Conservation (phyloP, 768 basidiomycete species). For the Kwoniella dendrophila region DNA sequence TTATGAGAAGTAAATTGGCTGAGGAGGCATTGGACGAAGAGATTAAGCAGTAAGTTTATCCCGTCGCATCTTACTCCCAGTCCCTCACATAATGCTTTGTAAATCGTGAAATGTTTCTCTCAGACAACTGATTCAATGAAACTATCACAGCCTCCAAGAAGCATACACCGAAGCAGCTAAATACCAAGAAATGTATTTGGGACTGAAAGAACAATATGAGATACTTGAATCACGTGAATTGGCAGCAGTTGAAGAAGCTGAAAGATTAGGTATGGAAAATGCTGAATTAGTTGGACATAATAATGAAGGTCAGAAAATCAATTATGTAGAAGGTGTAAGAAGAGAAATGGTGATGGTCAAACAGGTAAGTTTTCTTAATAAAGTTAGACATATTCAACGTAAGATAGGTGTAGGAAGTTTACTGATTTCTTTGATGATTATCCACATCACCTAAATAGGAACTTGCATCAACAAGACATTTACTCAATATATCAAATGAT, state of each 20-base stretch:
- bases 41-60: constrained; percentile 66
- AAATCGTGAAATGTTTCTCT: background rate
- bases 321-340: constrained; percentile 82
- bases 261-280: constrained; percentile 75
- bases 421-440: too few relatives aligned
- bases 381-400: too few relatives aligned
- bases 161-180: constrained; percentile 67
- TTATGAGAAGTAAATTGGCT: constrained; percentile 59
- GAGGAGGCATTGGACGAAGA: constrained; percentile 72
- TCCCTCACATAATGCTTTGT: background rate
- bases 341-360: constrained; percentile 77
- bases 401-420: too few relatives aligned
- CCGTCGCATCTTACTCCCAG: background rate
- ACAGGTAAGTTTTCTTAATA: constrained; percentile 61
- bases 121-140: background rate
- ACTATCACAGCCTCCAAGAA: constrained; percentile 56
- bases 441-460: constrained; percentile 31
- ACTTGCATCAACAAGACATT: constrained; percentile 42
- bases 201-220: constrained; percentile 67
- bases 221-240: constrained; percentile 70
- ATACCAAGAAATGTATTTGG: constrained; percentile 73
- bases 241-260: constrained; percentile 77
- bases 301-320: constrained; percentile 81
- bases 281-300: constrained; percentile 81
- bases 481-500: constrained; percentile 41